A percentile compares a stretch with the other conserved stretches of the same genome.
Conservation (phyloP, 805 yeast species). For the Pichia phayaonensis region DNA sequence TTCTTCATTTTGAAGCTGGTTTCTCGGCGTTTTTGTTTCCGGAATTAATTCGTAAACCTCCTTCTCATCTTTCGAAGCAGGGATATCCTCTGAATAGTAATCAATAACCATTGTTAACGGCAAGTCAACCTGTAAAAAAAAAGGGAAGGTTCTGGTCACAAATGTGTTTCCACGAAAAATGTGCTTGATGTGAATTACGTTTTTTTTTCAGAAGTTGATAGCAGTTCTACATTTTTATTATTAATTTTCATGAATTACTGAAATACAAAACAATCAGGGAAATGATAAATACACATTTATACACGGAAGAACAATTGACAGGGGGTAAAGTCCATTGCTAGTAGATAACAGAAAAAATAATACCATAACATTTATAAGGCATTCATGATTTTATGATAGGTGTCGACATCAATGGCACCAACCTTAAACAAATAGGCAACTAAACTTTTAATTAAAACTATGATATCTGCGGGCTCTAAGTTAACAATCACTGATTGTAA, state of each 20-base stretch:
- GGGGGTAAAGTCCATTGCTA: not conserved
- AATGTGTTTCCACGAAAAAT: not conserved
- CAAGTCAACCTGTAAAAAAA: not conserved
- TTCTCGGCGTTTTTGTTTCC: not conserved
- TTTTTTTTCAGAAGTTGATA: not conserved
- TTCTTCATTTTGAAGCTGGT: not conserved
- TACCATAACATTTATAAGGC: not conserved
- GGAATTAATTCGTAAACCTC: constrained; percentile 19
- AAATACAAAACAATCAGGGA: not conserved
- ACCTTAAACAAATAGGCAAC: constrained; percentile 43
- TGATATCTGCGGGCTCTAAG: constrained; percentile 55
- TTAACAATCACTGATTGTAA: constrained; percentile 71
- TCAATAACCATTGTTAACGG: constrained; percentile 9
- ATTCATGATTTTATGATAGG: constrained; percentile 26
- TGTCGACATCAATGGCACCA: constrained; percentile 32
- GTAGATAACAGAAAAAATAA: not conserved
- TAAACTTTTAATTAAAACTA: constrained; percentile 53
- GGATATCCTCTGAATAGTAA: constrained; percentile 23
- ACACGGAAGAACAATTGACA: not conserved
- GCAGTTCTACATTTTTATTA: too few species aligned
- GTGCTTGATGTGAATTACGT: not conserved
- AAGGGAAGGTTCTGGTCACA: not conserved
- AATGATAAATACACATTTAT: not conserved
- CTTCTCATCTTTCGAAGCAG: constrained; percentile 12
- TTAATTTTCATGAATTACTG: not conserved